phyloP scores from a whole-genome alignment of 2,329 filamentous ascomycete genomes.

The Colletotrichum kahawae region DNA sequence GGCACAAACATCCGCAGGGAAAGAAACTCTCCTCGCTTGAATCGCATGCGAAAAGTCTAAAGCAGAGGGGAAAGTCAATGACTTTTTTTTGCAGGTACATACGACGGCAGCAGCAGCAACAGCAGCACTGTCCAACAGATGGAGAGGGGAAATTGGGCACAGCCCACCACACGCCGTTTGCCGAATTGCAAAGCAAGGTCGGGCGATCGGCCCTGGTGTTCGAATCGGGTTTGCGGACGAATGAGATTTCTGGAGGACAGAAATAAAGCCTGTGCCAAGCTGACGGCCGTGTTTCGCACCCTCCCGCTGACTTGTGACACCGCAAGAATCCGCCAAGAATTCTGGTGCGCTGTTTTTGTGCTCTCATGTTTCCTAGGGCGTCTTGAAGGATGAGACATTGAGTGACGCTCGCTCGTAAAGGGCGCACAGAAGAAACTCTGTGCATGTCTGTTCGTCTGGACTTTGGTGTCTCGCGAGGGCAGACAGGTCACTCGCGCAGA shows the following conservation, averaged over 20 bases:
- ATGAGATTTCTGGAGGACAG: neutral
- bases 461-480: neutral
- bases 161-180: neutral
- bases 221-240: neutral
- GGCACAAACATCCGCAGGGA: neutral
- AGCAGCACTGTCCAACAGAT: neutral
- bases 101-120: neutral
- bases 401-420: neutral
- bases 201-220: neutral
- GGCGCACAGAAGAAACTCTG: neutral
- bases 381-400: conserved; percentile 3
- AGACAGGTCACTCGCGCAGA: neutral
- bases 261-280: conserved; percentile 17
- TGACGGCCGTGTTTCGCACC: conserved; percentile 7
- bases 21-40: conserved; percentile 1
- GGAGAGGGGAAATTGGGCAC: neutral
- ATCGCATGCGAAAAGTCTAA: neutral
- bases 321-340: conserved; percentile 2
- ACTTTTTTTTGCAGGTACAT: neutral
- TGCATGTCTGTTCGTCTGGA: neutral
- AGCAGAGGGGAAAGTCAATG: neutral
- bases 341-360: neutral
- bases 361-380: neutral
- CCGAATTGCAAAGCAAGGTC: neutral
- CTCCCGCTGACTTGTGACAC: conserved; percentile 10